Percentiles rank a stretch among this genome's conserved stretches.
Conservation (phyloP, 208 protist species). For the Trypanosoma platydactyli region DNA sequence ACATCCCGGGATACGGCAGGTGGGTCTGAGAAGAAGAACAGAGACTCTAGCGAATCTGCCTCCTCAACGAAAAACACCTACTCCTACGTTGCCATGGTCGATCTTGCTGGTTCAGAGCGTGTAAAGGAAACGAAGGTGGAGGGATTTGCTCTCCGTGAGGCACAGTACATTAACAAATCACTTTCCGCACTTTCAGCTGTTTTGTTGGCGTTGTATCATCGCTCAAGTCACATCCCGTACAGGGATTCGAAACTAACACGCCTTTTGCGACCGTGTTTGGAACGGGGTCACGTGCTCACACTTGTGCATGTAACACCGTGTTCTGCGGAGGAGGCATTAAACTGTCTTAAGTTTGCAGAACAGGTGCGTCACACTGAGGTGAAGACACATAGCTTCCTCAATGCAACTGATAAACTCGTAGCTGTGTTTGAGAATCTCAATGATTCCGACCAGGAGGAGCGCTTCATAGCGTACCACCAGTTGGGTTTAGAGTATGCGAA, state of each 20-base stretch:
- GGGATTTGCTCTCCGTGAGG: constrained; percentile 74
- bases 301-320: constrained; percentile 86
- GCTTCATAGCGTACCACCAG: constrained; percentile 45
- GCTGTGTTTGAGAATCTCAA: constrained; percentile 76
- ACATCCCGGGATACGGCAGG: background rate
- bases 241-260: constrained; percentile 92
- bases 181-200: constrained; percentile 87
- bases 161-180: constrained; percentile 92
- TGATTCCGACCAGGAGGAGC: constrained; percentile 58
- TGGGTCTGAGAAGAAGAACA: background rate
- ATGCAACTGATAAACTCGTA: constrained; percentile 48
- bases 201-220: constrained; percentile 72
- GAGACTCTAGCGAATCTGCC: background rate
- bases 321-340: constrained; percentile 58
- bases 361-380: constrained; percentile 80
- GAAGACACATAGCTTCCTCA: constrained; percentile 55
- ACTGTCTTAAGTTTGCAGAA: constrained; percentile 83
- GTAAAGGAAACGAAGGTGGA: constrained; percentile 89
- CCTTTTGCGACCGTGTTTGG: constrained; percentile 83
- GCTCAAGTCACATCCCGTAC: constrained; percentile 86
- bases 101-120: constrained; percentile 97
- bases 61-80: constrained; percentile 30
- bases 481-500: constrained; percentile 48
- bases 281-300: constrained; percentile 72
- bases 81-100: constrained; percentile 93